Base-by-base conservation (phyloP, 208 protist species). In the Leishmania major region DNA sequence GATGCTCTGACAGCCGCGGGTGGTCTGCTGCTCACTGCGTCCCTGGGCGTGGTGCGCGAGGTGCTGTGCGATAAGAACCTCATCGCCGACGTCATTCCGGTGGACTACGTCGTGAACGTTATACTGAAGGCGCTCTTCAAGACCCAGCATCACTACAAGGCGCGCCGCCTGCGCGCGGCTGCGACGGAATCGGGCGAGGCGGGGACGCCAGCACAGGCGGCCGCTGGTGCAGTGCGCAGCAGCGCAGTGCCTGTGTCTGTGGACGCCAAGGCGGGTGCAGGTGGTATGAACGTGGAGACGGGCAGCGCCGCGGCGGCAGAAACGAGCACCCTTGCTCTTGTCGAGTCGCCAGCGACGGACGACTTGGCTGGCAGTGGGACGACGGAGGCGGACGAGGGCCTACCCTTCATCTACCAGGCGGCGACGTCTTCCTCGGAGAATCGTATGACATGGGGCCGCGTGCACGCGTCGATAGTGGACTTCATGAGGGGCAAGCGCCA, bases 71-170 rank as follows among this genome's bases (percentile, higher is more conserved):
- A 90, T 64, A 47, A 31, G 11, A 80, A 89, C 47, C 71, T 87
- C 51, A 75, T 93, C 75, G 88, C 91, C 2, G 95, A 98, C 82
- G 84, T 96, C 78, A 82, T 98, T 57, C 95, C 95, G 2, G 95
- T 97, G 45, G 95, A 98, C 84, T 92, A 92, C 79, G 95, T 98
- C 17, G 86, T 91, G 25, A 97, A 95, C 78, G 77, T 89, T 2
- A 91, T 97, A 47, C 77, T 96, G 79, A 96, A 98, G 87, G 88
- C 91, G n/a, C 86, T 96, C n/a, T 95, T 92, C 84, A 87, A 93
- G 80, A 92, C 88, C 11, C 86, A 94, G 78, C 78, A 88, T 69
- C 83, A 89, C 66, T 88, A 87, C 67, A 71, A 71, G 67, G 62
- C 64, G 22, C 86, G 85, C 25, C 72, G 77, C 45, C 83, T 86